Evolutionary conservation across 352 stramenopile species (phyloP).

Genomic region (Globisporangium camurandrum): DNA sequence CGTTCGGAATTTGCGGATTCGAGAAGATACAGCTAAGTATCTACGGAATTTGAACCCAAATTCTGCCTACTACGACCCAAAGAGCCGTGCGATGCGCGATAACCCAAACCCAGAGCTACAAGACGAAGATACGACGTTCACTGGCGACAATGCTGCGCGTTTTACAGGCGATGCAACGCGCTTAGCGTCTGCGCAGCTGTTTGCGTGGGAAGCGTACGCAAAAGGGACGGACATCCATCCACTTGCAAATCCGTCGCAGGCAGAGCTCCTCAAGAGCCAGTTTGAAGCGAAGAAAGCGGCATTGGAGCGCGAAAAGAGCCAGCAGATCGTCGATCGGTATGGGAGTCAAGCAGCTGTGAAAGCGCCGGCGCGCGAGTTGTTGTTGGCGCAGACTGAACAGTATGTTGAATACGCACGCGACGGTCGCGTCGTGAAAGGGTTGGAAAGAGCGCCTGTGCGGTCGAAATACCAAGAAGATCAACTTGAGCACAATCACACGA

Average conservation of each 20-base stretch:
- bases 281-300: constrained; percentile 72
- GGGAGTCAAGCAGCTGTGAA: constrained; percentile 90
- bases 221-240: constrained; percentile 92
- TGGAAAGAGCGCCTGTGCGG: constrained; percentile 71
- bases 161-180: constrained; percentile 91
- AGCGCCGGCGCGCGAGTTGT: constrained; percentile 66
- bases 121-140: constrained; percentile 90
- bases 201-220: constrained; percentile 92
- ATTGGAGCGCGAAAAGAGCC: constrained; percentile 57
- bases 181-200: constrained; percentile 92
- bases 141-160: constrained; percentile 94
- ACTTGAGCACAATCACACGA: constrained; percentile 94
- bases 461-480: constrained; percentile 99
- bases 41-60: constrained; percentile 97
- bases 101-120: constrained; percentile 96
- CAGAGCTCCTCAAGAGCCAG: constrained; percentile 95
- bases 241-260: constrained; percentile 94
- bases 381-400: constrained; percentile 84
- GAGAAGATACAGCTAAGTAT: constrained; percentile 99
- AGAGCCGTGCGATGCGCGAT: constrained; percentile 97
- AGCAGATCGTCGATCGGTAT: constrained; percentile 94
- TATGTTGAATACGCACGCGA: constrained; percentile 93
- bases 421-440: constrained; percentile 80
- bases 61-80: constrained; percentile 98
- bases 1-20: constrained; percentile 97